Evolutionary conservation across 2,329 filamentous ascomycete species (phyloP), one percentile per base, ranked within the genome.

Genomic region (Trichoderma brevicompactum): DNA sequence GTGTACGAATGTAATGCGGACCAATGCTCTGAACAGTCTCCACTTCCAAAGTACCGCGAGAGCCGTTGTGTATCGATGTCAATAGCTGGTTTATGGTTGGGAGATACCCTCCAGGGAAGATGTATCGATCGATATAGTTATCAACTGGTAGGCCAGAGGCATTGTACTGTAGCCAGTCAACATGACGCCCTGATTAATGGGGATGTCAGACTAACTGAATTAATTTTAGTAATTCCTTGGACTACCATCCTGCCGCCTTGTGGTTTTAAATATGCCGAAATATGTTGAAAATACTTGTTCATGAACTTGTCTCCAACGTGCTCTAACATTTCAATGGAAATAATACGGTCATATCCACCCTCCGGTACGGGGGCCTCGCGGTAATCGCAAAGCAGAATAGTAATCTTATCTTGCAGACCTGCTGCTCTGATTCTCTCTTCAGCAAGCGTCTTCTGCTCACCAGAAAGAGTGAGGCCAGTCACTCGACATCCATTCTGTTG

Each of bases 291-390:
- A 72, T 91, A 92, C 1, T 83, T 87, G 19, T 82, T 80, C 41
- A 92, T 75, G 68, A 85, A 91, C 72, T 90, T 87, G 53, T 82
- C 79, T 2, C 89, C 90, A 0, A 92, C 89, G 1, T 88, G 88
- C 77, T 92, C 90, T 23, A 92, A 77, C 90, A 92, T 92, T 72
- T 92, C 90, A 60, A 92, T 90, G 3, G 87, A 90, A 7, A 92
- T 82, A 5, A 92, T 80, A 73, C 90, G 91, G 74, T 92, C 89
- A 69, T 86, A 92, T 0, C 80, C 77, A 0, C 76, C 78, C 50
- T 79, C 78, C 0, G 86, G 84, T 0, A 81, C 74, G 1, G 85
- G 81, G 4, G 90, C 77, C 28, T 81, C 83, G 56, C 90, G 84
- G 73, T 92, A 92, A 72, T 92, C 90, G 77, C 85, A 85, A 0